These are phyloP conservation scores for Euphorbia celastroides DNA, from an alignment of 441 rosid genomes.

Conservation along the genomic window DNA sequence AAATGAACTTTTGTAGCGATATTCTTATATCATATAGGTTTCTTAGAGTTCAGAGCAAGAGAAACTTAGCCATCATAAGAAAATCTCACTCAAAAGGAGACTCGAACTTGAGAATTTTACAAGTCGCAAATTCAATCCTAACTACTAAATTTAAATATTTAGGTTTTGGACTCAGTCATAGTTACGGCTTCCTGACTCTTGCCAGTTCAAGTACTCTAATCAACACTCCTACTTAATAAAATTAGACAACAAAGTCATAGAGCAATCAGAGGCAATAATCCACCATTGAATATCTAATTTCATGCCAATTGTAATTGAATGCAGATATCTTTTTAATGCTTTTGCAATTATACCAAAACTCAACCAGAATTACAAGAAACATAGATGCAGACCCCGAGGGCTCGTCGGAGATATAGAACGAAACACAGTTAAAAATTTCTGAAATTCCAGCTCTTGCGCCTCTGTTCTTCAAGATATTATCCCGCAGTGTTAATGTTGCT, in stretches of 20 bases:
- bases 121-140: too few species aligned
- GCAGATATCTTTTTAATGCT: slow-evolving; percentile 4
- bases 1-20: too few species aligned
- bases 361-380: slow-evolving; percentile 8
- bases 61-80: too few species aligned
- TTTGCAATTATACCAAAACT: not conserved
- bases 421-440: slow-evolving; percentile 3
- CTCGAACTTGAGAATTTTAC: too few species aligned
- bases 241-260: not conserved
- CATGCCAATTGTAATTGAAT: slow-evolving; percentile 14
- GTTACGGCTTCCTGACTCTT: too few species aligned
- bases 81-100: too few species aligned
- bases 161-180: too few species aligned
- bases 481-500: slow-evolving; percentile 2
- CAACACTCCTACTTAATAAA: not conserved
- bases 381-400: not conserved
- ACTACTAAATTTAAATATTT: too few species aligned
- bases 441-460: slow-evolving; percentile 2
- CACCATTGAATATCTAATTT: not conserved
- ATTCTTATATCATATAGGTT: too few species aligned
- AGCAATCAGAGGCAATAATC: not conserved
- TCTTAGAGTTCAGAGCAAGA: too few species aligned
- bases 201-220: slow-evolving; percentile 3
- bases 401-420: not conserved
- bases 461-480: slow-evolving; percentile 7